Evolutionary conservation across 805 yeast species (phyloP).

Genomic region (Yarrowia hollandica): DNA sequence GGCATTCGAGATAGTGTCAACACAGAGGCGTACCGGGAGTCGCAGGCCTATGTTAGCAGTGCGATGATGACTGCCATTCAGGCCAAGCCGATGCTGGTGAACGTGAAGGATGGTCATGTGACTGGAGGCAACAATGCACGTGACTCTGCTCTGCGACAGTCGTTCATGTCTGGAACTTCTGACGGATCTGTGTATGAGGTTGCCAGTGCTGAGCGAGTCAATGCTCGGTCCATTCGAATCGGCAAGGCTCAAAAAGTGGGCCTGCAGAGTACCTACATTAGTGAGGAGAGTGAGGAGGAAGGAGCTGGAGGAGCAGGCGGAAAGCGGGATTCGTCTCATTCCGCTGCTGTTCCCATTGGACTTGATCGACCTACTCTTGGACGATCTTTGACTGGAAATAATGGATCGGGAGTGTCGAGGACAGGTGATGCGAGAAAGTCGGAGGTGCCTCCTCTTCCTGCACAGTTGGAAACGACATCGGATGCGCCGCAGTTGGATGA

Average conservation of each 20-base stretch:
- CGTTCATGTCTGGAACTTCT: slow-evolving; percentile 9
- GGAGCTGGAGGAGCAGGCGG: neutral
- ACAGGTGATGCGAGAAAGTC: slow-evolving; percentile 5
- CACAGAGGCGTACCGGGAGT: slow-evolving; percentile 45
- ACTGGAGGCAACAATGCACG: neutral
- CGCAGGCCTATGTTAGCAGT: slow-evolving; percentile 49
- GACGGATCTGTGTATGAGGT: slow-evolving; percentile 14
- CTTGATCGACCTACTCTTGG: slow-evolving; percentile 2
- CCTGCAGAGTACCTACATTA: slow-evolving; percentile 1
- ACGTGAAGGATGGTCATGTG: slow-evolving; percentile 39
- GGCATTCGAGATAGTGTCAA: slow-evolving; percentile 43
- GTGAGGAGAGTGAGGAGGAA: slow-evolving; percentile 21
- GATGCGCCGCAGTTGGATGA: slow-evolving; percentile 13
- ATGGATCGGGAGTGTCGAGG: neutral
- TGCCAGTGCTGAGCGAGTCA: slow-evolving; percentile 32
- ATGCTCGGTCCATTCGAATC: slow-evolving; percentile 42
- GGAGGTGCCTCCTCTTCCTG: slow-evolving; percentile 9
- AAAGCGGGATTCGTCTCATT: neutral
- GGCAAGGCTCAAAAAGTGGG: slow-evolving; percentile 30
- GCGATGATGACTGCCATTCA: slow-evolving; percentile 68
- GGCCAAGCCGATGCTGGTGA: slow-evolving; percentile 72
- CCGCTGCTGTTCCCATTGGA: slow-evolving; percentile 13
- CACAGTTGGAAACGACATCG: neutral
- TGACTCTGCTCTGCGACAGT: neutral
- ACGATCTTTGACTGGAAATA: slow-evolving; percentile 2